These are phyloP conservation scores for Sarocladium brachiariae DNA, from an alignment of 2,329 filamentous ascomycete genomes.

Conservation along the genomic window DNA sequence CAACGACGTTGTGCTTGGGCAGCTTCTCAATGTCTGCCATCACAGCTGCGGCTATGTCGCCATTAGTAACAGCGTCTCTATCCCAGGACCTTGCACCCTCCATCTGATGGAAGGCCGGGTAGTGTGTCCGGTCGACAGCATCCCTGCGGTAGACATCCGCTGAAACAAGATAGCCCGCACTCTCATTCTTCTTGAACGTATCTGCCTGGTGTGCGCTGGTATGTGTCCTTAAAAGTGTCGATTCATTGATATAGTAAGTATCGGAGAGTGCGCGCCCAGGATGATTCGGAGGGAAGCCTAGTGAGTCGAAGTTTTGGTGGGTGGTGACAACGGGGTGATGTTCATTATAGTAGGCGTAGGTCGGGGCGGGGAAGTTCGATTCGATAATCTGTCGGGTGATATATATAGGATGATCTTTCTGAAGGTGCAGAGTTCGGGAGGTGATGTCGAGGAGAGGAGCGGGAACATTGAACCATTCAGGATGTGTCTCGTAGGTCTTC, in stretches of 20 bases:
- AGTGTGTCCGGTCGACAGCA: conserved; percentile 90
- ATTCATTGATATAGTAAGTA: conserved; percentile 88
- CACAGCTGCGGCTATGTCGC: conserved; percentile 58
- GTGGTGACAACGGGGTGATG: conserved; percentile 80
- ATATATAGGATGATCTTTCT: conserved; percentile 79
- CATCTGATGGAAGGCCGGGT: conserved; percentile 98
- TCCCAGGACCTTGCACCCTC: conserved; percentile 91
- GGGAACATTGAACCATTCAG: conserved; percentile 78
- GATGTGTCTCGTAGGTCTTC: conserved; percentile 59
- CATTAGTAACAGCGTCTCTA: conserved; percentile 49
- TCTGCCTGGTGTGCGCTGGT: conserved; percentile 90
- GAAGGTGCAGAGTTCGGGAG: conserved; percentile 76
- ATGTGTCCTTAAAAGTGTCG: conserved; percentile 83
- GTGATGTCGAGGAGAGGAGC: conserved; percentile 67
- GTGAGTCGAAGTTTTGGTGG: conserved; percentile 89
- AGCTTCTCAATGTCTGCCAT: conserved; percentile 63
- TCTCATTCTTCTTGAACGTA: conserved; percentile 65
- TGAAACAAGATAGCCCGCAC: conserved; percentile 78
- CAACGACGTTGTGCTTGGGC: conserved; percentile 65
- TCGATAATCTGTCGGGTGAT: conserved; percentile 93
- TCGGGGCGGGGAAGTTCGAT: conserved; percentile 69
- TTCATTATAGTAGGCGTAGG: conserved; percentile 69
- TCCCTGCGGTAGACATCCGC: conserved; percentile 95
- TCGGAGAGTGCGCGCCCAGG: conserved; percentile 81
- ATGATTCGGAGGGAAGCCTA: conserved; percentile 84